A percentile compares a stretch with the other conserved stretches of the same genome.
These are phyloP conservation scores for Fraxinus anomala DNA, from an alignment of 257 asterid species.

Conservation along the genomic window DNA sequence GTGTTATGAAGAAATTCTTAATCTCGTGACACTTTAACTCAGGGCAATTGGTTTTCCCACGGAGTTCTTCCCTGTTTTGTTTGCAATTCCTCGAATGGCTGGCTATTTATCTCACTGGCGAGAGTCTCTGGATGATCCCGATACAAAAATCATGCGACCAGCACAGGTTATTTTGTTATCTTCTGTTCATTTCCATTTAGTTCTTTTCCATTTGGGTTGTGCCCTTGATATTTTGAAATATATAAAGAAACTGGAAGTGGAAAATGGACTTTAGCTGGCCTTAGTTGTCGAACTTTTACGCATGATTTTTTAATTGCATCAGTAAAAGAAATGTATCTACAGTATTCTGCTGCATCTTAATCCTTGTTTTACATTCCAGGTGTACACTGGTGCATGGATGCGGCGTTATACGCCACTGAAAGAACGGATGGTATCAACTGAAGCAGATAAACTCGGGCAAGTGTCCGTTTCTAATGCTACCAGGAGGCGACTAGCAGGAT, in stretches of 20 bases:
- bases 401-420: slow-evolving; percentile 70
- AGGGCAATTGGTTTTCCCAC: slow-evolving; percentile 99
- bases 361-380: slow-evolving; percentile 45
- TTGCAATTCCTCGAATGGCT: slow-evolving; percentile 98
- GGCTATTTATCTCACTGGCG: slow-evolving; percentile 98
- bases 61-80: slow-evolving; percentile 91
- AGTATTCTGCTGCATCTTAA: background rate
- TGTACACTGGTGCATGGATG: slow-evolving; percentile 90
- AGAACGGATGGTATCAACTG: slow-evolving; percentile 54
- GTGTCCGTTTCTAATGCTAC: slow-evolving; percentile 88
- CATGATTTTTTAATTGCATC: background rate
- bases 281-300: too few species aligned
- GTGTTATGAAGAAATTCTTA: background rate
- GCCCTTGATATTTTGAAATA: background rate
- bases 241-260: too few species aligned
- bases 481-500: slow-evolving; percentile 86
- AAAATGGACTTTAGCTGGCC: too few species aligned
- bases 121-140: slow-evolving; percentile 94
- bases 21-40: slow-evolving; percentile 6
- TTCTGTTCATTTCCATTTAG: background rate
- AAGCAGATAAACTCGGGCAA: slow-evolving; percentile 73
- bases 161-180: slow-evolving; percentile 61
- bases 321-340: background rate
- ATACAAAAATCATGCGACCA: slow-evolving; percentile 97
- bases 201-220: background rate